Evolutionary conservation across 495 filamentous ascomycete species (phyloP).

Genomic region (Hapsidospora chrysogenum): DNA sequence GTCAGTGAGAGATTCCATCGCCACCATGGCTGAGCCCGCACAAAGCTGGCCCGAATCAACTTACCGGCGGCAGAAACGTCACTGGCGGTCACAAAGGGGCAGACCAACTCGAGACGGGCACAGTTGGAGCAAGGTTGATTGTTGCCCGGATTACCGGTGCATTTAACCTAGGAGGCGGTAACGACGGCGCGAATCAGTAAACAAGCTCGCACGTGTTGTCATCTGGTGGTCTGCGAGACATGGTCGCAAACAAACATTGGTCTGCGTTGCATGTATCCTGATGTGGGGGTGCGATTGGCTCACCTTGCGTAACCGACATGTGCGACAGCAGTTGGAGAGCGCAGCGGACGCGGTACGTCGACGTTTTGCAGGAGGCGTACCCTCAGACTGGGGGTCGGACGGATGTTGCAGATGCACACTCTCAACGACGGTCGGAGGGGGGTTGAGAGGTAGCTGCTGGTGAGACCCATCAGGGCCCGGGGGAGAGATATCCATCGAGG

Average conservation of each 20-base stretch:
- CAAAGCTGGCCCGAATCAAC: too few species aligned
- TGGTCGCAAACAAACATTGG: neutral
- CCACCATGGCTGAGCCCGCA: too few species aligned
- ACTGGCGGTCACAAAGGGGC: slow-evolving; percentile 1
- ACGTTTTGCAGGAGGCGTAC: slow-evolving; percentile 1
- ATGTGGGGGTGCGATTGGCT: neutral
- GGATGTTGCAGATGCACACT: neutral
- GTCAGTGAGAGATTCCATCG: too few species aligned
- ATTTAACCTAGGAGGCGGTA: slow-evolving; percentile 3
- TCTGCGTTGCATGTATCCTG: neutral
- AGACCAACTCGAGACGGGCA: slow-evolving; percentile 5
- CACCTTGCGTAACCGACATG: slow-evolving; percentile 5
- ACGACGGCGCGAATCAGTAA: neutral
- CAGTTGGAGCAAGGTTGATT: slow-evolving; percentile 5
- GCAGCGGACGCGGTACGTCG: slow-evolving; percentile 1
- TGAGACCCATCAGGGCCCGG: neutral
- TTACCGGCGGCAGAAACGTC: slow-evolving; percentile 1
- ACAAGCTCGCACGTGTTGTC: neutral
- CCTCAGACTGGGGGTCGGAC: neutral
- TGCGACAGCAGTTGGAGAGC: slow-evolving; percentile 5
- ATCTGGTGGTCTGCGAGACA: neutral
- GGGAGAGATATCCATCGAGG: neutral
- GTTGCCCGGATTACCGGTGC: slow-evolving; percentile 3
- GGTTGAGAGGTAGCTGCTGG: neutral
- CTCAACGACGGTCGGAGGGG: neutral